Evolutionary conservation across 1,284 basidiomycete species (phyloP).

Genomic region (Pseudozyma pruni): DNA sequence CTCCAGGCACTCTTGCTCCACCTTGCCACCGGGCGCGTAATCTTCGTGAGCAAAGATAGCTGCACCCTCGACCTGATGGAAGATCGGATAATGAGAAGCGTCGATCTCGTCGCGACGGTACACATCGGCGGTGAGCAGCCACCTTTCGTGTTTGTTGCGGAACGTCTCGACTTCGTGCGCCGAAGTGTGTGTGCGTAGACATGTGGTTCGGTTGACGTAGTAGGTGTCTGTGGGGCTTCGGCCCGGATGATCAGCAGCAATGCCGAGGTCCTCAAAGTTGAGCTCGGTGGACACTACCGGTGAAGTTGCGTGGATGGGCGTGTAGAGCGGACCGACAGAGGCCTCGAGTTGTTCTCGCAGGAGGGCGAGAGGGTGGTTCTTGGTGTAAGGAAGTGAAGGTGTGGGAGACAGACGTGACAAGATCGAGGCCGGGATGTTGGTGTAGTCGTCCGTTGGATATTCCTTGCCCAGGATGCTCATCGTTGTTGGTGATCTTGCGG

Average conservation of each 20-base stretch:
- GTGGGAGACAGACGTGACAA: slow-evolving; percentile 78
- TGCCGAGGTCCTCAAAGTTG: slow-evolving; percentile 97
- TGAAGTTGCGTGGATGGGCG: slow-evolving; percentile 74
- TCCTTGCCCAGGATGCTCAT: slow-evolving; percentile 40
- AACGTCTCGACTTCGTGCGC: slow-evolving; percentile 97
- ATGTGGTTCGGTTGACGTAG: slow-evolving; percentile 88
- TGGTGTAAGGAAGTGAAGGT: slow-evolving; percentile 76
- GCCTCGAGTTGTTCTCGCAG: slow-evolving; percentile 85
- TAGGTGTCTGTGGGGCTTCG: slow-evolving; percentile 90
- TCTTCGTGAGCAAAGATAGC: slow-evolving; percentile 74
- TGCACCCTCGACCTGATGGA: slow-evolving; percentile 98
- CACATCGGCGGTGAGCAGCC: slow-evolving; percentile 97
- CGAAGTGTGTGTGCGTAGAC: slow-evolving; percentile 96
- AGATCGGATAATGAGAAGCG: slow-evolving; percentile 94
- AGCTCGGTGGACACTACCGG: slow-evolving; percentile 89
- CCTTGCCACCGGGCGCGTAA: slow-evolving; percentile 68
- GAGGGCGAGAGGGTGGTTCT: slow-evolving; percentile 85
- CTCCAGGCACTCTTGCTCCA: slow-evolving; percentile 74
- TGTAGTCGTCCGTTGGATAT: slow-evolving; percentile 80
- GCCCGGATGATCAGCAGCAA: slow-evolving; percentile 92
- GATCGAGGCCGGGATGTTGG: slow-evolving; percentile 88
- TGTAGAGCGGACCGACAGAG: slow-evolving; percentile 74
- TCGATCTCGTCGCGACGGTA: slow-evolving; percentile 99
- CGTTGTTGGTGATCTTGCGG: slow-evolving; percentile 11
- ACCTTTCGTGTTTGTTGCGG: slow-evolving; percentile 78